Base-by-base conservation (phyloP, 75 land plant genomes). In the Selaginella moellendorffii region DNA sequence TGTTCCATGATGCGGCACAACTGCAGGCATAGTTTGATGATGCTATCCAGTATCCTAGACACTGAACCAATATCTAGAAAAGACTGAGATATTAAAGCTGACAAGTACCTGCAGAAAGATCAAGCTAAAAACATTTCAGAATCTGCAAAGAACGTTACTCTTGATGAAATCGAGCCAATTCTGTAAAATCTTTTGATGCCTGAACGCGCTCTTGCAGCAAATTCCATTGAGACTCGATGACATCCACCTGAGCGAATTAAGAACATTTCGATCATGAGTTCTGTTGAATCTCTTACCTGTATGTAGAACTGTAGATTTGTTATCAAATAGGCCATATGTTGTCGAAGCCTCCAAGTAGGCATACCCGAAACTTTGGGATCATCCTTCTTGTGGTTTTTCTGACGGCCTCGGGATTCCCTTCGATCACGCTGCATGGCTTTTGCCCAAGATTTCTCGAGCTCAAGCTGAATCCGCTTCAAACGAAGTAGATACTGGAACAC, bases 181-280 rank as follows among this genome's bases (percentile, higher is more conserved):
- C 96, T 29, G 99, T 86, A 71, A 95, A 95, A 76, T 95, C 99
- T 65, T 82, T 84, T 26, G 99, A 95, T 28, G 79, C 82, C 80
- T 89, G 83, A 63, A 95, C 79, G 53, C 81, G 84, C 62, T 82
- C 81, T 82, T 95, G 99, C 61, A 95, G 72, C 56, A 79, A 76
- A 77, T 95, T 95, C 96, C 99, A 95, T 54, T 95, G 99, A 63
- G 99, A 89, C 71, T 95, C 96, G 67, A 95, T 95, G 22, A 95
- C 99, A 77, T 95, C 99, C 31, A 95, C 99, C 99, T 95, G 74
- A 29, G 68, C n/a, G n/a, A n/a, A n/a, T n/a, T n/a, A n/a, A n/a
- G n/a, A n/a, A n/a, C n/a, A n/a, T n/a, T n/a, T n/a, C n/a, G n/a
- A n/a, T n/a, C n/a, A n/a, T n/a, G n/a, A n/a, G n/a, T n/a, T n/a